Conservation (phyloP, 345 rosid species). For the Populus alba region DNA sequence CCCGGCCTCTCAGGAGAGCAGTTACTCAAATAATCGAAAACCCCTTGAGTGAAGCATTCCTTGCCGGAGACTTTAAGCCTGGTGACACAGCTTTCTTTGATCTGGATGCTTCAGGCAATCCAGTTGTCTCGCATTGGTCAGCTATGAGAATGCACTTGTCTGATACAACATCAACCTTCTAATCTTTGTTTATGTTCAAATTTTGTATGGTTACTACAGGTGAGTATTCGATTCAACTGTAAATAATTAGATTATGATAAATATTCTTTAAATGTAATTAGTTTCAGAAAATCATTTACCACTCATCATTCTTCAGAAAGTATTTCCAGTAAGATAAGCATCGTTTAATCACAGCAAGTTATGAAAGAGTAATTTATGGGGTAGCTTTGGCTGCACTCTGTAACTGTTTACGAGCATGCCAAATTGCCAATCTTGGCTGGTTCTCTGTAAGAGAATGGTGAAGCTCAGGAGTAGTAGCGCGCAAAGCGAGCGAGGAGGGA, state of each 20-base stretch:
- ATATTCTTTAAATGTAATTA: neutral
- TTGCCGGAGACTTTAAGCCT: slow-evolving; percentile 62
- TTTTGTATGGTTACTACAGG: slow-evolving; percentile 14
- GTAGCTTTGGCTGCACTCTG: too few species aligned
- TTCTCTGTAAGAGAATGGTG: neutral
- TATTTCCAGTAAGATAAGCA: too few species aligned
- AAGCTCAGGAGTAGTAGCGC: too few species aligned
- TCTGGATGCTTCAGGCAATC: slow-evolving; percentile 75
- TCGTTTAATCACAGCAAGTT: too few species aligned
- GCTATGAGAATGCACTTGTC: slow-evolving; percentile 47
- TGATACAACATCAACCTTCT: slow-evolving; percentile 47
- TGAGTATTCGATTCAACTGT: slow-evolving; percentile 35
- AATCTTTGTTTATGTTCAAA: slow-evolving; percentile 19
- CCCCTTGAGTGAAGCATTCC: slow-evolving; percentile 80
- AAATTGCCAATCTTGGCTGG: neutral
- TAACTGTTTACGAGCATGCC: neutral
- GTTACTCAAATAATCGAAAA: slow-evolving; percentile 76
- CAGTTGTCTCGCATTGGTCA: slow-evolving; percentile 50
- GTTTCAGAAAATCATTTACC: neutral
- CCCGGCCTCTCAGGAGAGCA: slow-evolving; percentile 82
- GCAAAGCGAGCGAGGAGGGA: neutral
- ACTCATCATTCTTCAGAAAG: too few species aligned
- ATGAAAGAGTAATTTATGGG: too few species aligned
- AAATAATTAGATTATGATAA: slow-evolving; percentile 21
- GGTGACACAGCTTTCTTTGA: slow-evolving; percentile 79